A percentile compares a stretch with the other conserved stretches of the same genome.
Conservation (phyloP, 768 basidiomycete genomes). For the Boletus barrowsii region DNA sequence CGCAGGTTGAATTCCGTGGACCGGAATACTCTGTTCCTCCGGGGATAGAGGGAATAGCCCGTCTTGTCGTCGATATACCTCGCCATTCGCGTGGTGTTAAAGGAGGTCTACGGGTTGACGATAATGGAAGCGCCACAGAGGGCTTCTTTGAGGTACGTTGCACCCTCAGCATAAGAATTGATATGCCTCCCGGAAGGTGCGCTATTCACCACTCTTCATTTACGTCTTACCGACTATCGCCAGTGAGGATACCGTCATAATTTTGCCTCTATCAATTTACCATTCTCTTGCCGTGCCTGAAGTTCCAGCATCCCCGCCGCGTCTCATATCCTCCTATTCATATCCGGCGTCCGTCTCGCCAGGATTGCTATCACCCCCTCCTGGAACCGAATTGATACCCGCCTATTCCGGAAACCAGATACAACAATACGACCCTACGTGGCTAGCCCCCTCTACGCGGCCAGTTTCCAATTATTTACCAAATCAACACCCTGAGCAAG, state of each 20-base stretch:
- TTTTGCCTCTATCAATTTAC: conserved; percentile 60
- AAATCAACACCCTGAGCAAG: conserved; percentile 7
- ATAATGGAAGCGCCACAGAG: conserved; percentile 41
- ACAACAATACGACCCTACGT: conserved; percentile 8
- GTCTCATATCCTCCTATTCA: conserved; percentile 17
- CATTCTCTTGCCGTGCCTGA: conserved; percentile 60
- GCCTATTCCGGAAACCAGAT: conserved; percentile 7
- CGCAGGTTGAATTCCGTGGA: conserved; percentile 68
- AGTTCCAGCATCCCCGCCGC: conserved; percentile 29
- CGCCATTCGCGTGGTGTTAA: conserved; percentile 58
- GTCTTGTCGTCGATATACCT: conserved; percentile 79
- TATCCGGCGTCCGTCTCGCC: conserved; percentile 14
- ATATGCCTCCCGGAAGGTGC: conserved; percentile 68
- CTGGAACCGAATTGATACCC: conserved; percentile 9
- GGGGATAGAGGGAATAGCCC: conserved; percentile 74
- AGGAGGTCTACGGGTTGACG: conserved; percentile 60
- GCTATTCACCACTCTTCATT: conserved; percentile 19
- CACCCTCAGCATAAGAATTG: conserved; percentile 56
- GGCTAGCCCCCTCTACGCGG: conserved; percentile 9
- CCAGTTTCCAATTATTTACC: conserved; percentile 3
- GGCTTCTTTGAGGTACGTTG: conserved; percentile 70
- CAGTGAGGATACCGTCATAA: conserved; percentile 70
- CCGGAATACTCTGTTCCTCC: conserved; percentile 73
- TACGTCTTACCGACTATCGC: conserved; percentile 6
- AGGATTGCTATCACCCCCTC: conserved; percentile 27